These are phyloP conservation scores for Solanum gandarillasii DNA, from an alignment of 257 asterid species.

Conservation along the genomic window DNA sequence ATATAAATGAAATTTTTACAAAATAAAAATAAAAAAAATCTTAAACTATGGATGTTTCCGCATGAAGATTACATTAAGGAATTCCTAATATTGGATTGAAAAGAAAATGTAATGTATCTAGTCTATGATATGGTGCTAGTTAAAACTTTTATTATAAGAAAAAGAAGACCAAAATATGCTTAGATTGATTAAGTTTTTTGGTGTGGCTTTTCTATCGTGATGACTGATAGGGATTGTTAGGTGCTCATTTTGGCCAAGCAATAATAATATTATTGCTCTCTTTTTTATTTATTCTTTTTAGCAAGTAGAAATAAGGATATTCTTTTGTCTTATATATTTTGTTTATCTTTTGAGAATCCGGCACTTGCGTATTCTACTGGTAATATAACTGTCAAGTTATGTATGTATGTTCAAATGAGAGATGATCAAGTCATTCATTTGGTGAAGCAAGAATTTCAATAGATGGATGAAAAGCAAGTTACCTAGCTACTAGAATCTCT, in stretches of 20 bases:
- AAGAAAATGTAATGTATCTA: background rate
- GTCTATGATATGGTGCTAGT: background rate
- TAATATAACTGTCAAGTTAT: background rate
- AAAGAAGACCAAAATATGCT: background rate
- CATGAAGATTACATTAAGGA: background rate
- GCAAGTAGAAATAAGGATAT: background rate
- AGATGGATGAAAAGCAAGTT: background rate
- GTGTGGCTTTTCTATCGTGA: background rate
- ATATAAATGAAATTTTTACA: background rate
- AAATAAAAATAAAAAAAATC: background rate
- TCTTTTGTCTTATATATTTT: background rate
- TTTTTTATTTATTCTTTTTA: background rate
- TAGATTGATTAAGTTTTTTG: background rate
- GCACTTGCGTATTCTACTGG: background rate
- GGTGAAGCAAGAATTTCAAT: background rate
- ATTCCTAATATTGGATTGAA: background rate
- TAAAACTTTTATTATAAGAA: background rate
- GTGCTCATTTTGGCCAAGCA: slow-evolving; percentile 8
- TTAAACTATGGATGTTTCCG: background rate
- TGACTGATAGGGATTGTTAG: background rate
- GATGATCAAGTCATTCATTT: background rate
- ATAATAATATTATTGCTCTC: background rate
- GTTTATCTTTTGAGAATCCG: background rate
- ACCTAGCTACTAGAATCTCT: background rate
- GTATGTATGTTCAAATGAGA: background rate